Evolutionary conservation across 164 flowering plant genomes (phyloP).

Genomic region (Sextonia rubra): DNA sequence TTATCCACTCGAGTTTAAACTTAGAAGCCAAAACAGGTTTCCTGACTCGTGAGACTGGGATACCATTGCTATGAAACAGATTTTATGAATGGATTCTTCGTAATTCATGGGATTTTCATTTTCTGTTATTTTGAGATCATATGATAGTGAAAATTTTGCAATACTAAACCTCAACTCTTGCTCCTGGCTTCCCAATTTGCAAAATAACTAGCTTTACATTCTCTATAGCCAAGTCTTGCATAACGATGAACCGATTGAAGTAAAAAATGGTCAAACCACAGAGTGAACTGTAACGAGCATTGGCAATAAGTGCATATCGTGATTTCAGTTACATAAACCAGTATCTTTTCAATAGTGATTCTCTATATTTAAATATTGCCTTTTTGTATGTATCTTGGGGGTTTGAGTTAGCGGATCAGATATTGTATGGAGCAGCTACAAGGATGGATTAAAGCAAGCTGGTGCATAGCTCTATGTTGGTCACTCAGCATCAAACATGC

Average conservation of each 20-base stretch:
- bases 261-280: too few species aligned
- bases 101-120: too few species aligned
- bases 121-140: too few species aligned
- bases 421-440: slow-evolving; percentile 33
- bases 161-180: too few species aligned
- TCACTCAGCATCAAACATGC: slow-evolving; percentile 34
- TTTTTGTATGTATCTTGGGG: slow-evolving; percentile 23
- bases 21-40: neutral
- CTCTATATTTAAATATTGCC: neutral
- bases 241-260: too few species aligned
- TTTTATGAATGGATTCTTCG: neutral
- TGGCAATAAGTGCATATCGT: neutral
- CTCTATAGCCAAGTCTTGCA: too few species aligned
- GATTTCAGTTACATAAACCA: neutral
- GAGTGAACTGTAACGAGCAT: too few species aligned
- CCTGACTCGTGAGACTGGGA: neutral
- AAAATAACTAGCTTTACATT: too few species aligned
- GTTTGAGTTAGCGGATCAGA: slow-evolving; percentile 50
- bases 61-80: neutral
- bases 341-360: neutral
- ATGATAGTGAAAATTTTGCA: too few species aligned
- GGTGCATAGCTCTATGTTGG: slow-evolving; percentile 35
- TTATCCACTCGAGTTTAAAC: neutral
- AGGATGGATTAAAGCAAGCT: slow-evolving; percentile 36
- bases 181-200: too few species aligned